Evolutionary conservation across 176 grass and related monocot species (phyloP).

Genomic region (Thalia dealbata): DNA sequence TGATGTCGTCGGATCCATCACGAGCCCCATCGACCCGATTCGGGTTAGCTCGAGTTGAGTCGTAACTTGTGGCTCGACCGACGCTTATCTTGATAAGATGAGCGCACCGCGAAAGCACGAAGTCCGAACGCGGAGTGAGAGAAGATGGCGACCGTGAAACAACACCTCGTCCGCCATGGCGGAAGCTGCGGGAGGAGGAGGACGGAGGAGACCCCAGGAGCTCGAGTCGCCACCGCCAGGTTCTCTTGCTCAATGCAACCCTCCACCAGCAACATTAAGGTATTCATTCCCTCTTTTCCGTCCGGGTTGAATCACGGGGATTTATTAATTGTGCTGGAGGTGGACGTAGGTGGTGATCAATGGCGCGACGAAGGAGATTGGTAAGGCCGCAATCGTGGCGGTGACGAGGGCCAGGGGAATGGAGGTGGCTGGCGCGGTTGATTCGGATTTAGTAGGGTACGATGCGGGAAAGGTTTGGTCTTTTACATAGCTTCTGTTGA

Average conservation of each 20-base stretch:
- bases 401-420: constrained; percentile 71
- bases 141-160: constrained; percentile 31
- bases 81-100: background rate
- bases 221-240: background rate
- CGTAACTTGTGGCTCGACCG: too few species aligned
- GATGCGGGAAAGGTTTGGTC: constrained; percentile 53
- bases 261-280: constrained; percentile 60
- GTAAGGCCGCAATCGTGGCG: constrained; percentile 45
- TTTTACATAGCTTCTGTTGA: background rate
- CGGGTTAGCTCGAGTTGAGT: too few species aligned
- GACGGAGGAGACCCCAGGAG: background rate
- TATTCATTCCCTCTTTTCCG: background rate
- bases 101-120: too few species aligned
- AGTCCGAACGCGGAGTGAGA: too few species aligned
- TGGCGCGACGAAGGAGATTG: constrained; percentile 60
- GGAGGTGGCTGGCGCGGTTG: constrained; percentile 65
- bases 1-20: too few species aligned
- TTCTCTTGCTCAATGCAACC: constrained; percentile 44
- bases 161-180: constrained; percentile 21
- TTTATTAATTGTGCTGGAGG: background rate
- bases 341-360: constrained; percentile 49
- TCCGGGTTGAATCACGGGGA: background rate
- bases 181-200: constrained; percentile 17
- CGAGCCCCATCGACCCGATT: too few species aligned
- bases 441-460: constrained; percentile 39